Evolutionary conservation across 306 rosid species (phyloP).

Genomic region (Pyrus bretschneideri): DNA sequence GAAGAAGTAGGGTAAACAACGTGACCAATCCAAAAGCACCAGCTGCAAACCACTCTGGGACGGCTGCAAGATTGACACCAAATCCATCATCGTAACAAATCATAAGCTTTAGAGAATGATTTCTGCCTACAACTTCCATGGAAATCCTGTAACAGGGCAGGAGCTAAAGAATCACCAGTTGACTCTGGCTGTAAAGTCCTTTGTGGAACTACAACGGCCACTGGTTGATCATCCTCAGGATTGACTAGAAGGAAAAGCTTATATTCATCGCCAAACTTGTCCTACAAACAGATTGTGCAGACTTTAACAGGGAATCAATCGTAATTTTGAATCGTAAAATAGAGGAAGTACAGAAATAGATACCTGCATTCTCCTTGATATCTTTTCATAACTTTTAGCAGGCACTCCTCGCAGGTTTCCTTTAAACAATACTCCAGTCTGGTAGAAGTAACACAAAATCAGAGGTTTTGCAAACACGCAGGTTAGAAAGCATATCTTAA

Average conservation of each 20-base stretch:
- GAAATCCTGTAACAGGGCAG: background rate
- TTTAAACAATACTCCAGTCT: constrained; percentile 94
- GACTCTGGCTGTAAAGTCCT: constrained; percentile 88
- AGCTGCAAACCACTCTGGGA: constrained; percentile 96
- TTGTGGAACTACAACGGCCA: constrained; percentile 88
- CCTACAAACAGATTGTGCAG: constrained; percentile 34
- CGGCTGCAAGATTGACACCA: constrained; percentile 46
- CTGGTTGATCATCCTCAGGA: constrained; percentile 98
- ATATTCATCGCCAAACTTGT: constrained; percentile 74
- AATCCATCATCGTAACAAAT: constrained; percentile 4
- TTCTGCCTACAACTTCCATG: background rate
- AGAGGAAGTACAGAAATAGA: background rate
- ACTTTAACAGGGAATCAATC: constrained; percentile 18
- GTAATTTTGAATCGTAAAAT: constrained; percentile 5
- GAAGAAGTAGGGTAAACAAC: constrained; percentile 75
- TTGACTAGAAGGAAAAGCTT: constrained; percentile 81
- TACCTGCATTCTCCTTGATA: constrained; percentile 77
- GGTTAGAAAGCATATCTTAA: background rate
- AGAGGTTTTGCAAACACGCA: background rate
- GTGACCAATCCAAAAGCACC: constrained; percentile 91
- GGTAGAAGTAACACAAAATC: constrained; percentile 16
- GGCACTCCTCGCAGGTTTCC: constrained; percentile 94
- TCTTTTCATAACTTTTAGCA: constrained; percentile 81
- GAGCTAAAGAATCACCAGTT: constrained; percentile 45
- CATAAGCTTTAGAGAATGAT: constrained; percentile 5